These are phyloP conservation scores for Candida glucosophila DNA, from an alignment of 1,139 yeast species.

Conservation along the genomic window DNA sequence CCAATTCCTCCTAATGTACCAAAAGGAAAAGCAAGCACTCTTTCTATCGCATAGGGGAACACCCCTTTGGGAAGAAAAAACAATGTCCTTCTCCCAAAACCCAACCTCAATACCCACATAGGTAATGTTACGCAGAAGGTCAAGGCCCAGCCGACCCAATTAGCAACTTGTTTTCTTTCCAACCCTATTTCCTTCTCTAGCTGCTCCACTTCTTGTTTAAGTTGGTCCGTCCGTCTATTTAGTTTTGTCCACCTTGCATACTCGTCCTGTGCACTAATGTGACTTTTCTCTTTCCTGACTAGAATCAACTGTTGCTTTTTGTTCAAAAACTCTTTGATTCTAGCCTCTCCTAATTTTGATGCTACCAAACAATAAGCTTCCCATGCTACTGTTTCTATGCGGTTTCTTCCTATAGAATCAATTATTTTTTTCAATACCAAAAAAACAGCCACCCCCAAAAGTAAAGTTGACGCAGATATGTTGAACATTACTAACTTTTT, in stretches of 20 bases:
- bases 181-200: slow-evolving; percentile 28
- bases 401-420: slow-evolving; percentile 27
- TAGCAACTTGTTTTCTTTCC: slow-evolving; percentile 30
- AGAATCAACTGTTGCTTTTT: slow-evolving; percentile 39
- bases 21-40: slow-evolving; percentile 54
- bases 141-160: slow-evolving; percentile 17
- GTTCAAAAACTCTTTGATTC: slow-evolving; percentile 23
- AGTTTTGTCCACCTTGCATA: slow-evolving; percentile 95
- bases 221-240: slow-evolving; percentile 60
- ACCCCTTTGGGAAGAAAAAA: slow-evolving; percentile 53
- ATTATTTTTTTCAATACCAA: no score
- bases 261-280: slow-evolving; percentile 82
- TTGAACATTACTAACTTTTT: no score
- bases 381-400: slow-evolving; percentile 34
- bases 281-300: slow-evolving; percentile 44
- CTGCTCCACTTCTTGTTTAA: slow-evolving; percentile 43
- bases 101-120: slow-evolving; percentile 41
- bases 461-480: no score
- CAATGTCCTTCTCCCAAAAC: slow-evolving; percentile 51
- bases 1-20: slow-evolving; percentile 50
- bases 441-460: no score
- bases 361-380: slow-evolving; percentile 25
- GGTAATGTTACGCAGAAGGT: slow-evolving; percentile 32
- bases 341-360: slow-evolving; percentile 20
- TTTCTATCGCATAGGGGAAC: slow-evolving; percentile 50